Base-by-base conservation (phyloP, 257 asterid species). In the Lithospermum erythrorhizon region DNA sequence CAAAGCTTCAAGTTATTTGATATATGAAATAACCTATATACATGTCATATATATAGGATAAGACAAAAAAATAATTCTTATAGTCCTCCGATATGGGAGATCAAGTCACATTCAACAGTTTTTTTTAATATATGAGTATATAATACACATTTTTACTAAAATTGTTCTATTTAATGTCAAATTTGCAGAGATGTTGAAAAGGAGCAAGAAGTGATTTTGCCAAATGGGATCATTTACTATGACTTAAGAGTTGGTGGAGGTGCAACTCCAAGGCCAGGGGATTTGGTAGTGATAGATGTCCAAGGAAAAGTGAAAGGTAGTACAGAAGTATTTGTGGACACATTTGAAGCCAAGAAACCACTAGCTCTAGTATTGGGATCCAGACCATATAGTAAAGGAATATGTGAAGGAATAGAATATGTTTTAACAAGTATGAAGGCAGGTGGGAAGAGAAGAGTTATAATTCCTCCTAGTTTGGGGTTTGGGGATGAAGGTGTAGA, bases 401-500 rank as follows among this genome's bases (percentile, higher is more conserved):
- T 87, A 21, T 87, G 95, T 75, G 97, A 90, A 77, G 97, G 96
- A 20, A 68, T 90, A 29, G 94, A 90, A 32, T 65, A 57, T 68
- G 86, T 80, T 0, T 53, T 90, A 55, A 78, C 61, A 68, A 66
- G 73, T 19, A 87, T 90, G 90, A 87, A 79, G 48, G 94, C 89
- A 2, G 95, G 96, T 56, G 97, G 95, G 41, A 87, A 68, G 63
- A 80, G 94, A 59, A 85, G 83, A 76, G 89, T 83, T 5, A 69
- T 83, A 9, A 65, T 87, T 55, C 96, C 95, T 69, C 76, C 96
- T 1, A 74, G 49, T 65, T 78, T 75, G 10, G 88, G 96, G 6
- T 87, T 87, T 70, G 95, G 96, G 0, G 95, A 85, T 70, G 83
- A 77, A 65, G 95, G 96, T 49, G 96, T 96, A 2, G 96, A 87